Evolutionary conservation across 1,139 yeast genomes (phyloP), one percentile per base, ranked within the genome.

Genomic region (Entelexis sorbosivorans): DNA sequence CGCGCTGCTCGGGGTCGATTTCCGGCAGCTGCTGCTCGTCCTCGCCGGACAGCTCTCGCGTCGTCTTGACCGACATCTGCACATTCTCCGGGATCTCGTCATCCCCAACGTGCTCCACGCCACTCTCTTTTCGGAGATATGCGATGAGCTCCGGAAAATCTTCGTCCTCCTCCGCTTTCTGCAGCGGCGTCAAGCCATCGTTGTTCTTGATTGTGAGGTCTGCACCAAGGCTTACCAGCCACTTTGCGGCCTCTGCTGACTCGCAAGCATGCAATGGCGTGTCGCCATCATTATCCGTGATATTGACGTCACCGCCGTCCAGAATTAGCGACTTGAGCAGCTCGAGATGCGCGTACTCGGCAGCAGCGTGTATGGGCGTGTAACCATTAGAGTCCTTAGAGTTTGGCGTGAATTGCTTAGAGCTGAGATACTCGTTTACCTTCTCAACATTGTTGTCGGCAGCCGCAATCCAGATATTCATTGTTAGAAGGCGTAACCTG

Each of bases 321-420:
- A 72, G 66, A 22, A 86, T 69, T 49, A 91, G 73, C 55, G 73
- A 75, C 51, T 70, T 67, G 48, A 93, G 70, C 45, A 93, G 70
- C 10, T 82, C 88, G 9, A 70, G 61, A 63, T 91, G 91, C 6
- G 93, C 93, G 64, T 91, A 91, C 1, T 96, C 83, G 4, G 94
- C 94, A 3, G 97, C 96, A 0, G 98, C 98, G 66, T 91, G 98
- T 29, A 91, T 75, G 13, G 97, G 94, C 0, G 97, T 89, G 67
- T 91, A 91, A 0, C 98, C 98, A 62, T 88, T 87, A 1, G 87
- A 83, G 65, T 91, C 98, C 59, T 82, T 79, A 19, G 82, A 75
- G 62, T 86, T 82, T 2, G 96, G 77, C 1, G 79, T 72, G 56
- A 60, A 74, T 14, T 69, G 63, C 0, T 82, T 82, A 0, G 75